Conservation (phyloP, 331 rosid species). For the Malus hybrid region DNA sequence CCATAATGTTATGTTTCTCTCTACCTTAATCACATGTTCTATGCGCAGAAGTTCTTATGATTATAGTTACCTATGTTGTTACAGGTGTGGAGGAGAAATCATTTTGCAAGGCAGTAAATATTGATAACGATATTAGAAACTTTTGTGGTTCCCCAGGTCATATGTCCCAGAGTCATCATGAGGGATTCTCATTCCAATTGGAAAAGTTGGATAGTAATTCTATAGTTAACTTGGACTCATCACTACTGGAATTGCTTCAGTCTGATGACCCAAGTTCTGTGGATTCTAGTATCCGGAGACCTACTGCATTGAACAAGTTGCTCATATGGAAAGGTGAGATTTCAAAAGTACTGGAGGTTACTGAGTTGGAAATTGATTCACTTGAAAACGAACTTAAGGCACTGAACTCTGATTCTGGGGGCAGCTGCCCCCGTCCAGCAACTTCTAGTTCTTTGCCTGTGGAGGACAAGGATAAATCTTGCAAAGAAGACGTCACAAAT, state of each 20-base stretch:
- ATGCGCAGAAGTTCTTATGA: neutral
- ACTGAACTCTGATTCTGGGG: slow-evolving; percentile 42
- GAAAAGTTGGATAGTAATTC: slow-evolving; percentile 57
- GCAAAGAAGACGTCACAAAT: slow-evolving; percentile 33
- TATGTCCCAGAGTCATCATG: slow-evolving; percentile 38
- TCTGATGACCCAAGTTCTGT: slow-evolving; percentile 51
- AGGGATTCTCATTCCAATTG: slow-evolving; percentile 46
- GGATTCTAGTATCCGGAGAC: slow-evolving; percentile 44
- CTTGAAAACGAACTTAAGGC: slow-evolving; percentile 77
- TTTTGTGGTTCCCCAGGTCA: slow-evolving; percentile 46
- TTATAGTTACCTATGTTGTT: neutral
- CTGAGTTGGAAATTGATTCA: slow-evolving; percentile 81
- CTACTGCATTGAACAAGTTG: slow-evolving; percentile 62
- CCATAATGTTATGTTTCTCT: neutral
- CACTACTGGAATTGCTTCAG: slow-evolving; percentile 53
- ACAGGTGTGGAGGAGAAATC: slow-evolving; percentile 80
- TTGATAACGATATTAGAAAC: slow-evolving; percentile 49
- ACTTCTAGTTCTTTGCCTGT: slow-evolving; percentile 36
- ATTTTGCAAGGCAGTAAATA: slow-evolving; percentile 40
- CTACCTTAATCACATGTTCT: neutral
- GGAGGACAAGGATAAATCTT: slow-evolving; percentile 24
- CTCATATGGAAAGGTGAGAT: slow-evolving; percentile 76
- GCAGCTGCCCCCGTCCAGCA: slow-evolving; percentile 29
- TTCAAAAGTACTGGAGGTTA: slow-evolving; percentile 77
- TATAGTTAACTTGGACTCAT: slow-evolving; percentile 44